Evolutionary conservation across 2,329 filamentous ascomycete genomes (phyloP).

Genomic region (Coniella lustricola): DNA sequence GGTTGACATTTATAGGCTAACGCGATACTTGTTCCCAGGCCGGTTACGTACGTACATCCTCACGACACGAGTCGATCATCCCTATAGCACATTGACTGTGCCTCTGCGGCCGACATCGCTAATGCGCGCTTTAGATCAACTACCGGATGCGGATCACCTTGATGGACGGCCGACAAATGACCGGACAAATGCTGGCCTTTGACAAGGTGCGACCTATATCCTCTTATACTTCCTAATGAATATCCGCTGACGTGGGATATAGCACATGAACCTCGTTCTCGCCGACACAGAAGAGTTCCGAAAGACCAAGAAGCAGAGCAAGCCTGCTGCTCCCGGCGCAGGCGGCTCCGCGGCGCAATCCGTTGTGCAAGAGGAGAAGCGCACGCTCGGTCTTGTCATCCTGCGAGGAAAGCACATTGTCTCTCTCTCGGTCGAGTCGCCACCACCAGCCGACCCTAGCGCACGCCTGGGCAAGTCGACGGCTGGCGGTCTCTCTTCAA

Average conservation of each 20-base stretch:
- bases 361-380: slow-evolving; percentile 91
- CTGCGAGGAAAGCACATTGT: slow-evolving; percentile 92
- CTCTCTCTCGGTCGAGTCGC: slow-evolving; percentile 89
- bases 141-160: slow-evolving; percentile 98
- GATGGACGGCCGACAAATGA: slow-evolving; percentile 92
- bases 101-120: slow-evolving; percentile 16
- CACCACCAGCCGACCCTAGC: slow-evolving; percentile 88
- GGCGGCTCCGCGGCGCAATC: slow-evolving; percentile 56
- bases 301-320: slow-evolving; percentile 77
- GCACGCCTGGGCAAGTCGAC: slow-evolving; percentile 76
- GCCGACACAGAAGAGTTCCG: slow-evolving; percentile 98
- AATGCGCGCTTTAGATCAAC: slow-evolving; percentile 66
- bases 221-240: neutral
- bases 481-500: slow-evolving; percentile 60
- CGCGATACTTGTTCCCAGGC: slow-evolving; percentile 49
- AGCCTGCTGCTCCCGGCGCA: slow-evolving; percentile 58
- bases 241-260: slow-evolving; percentile 8
- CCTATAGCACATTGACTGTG: neutral
- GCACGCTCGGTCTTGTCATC: slow-evolving; percentile 91
- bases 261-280: slow-evolving; percentile 99
- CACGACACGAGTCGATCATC: neutral
- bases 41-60: slow-evolving; percentile 56
- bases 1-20: slow-evolving; percentile 54
- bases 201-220: slow-evolving; percentile 63
- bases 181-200: slow-evolving; percentile 95